Evolutionary conservation across 164 flowering plant genomes (phyloP), one percentile per base, ranked within the genome.

Genomic region (Malania oleifera): DNA sequence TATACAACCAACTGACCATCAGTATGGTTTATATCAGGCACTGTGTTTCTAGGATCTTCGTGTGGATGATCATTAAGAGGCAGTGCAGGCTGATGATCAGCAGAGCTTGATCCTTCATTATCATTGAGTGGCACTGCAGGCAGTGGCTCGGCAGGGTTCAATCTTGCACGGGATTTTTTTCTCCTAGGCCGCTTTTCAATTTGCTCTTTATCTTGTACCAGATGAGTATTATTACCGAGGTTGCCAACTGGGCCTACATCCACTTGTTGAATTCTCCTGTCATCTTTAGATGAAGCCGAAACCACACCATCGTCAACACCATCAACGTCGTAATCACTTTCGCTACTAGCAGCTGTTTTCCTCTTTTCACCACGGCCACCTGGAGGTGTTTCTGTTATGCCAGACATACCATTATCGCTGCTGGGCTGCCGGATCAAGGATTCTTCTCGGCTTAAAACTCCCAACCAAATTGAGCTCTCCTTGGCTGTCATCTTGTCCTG

Each of bases 401-500:
- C 77, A 49, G 91, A 85, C 9, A 68, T 54, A 17, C 81, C 86
- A 57, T 82, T 80, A 37, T 83, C 89, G 54, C 75, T 69, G 59
- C 82, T 80, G 18, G 70, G 82, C 39, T 80, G 87, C 65, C 41
- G 73, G 25, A 77, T 66, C 12, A 73, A 63, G 23, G 83, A 64
- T 69, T 87, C 95, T 71, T 85, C 91, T 62, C 68, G 70, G 65
- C 77, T 68, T 65, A 87, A 70, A 40, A 85, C 91, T 14, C 77
- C 83, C 73, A 86, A 74, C 93, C 93, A 86, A 64, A 86, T 82
- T 28, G 77, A 77, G 65, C 86, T 84, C 75, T 86, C 93, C 67
- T 84, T 86, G 51, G 89, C 89, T 7, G 89, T 84, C 93, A 86
- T 86, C 77, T 86, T 86, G 59, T 86, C 89, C 67, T 86, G 89